Conservation (phyloP, 2,329 filamentous ascomycete genomes). For the Alternaria conjuncta region DNA sequence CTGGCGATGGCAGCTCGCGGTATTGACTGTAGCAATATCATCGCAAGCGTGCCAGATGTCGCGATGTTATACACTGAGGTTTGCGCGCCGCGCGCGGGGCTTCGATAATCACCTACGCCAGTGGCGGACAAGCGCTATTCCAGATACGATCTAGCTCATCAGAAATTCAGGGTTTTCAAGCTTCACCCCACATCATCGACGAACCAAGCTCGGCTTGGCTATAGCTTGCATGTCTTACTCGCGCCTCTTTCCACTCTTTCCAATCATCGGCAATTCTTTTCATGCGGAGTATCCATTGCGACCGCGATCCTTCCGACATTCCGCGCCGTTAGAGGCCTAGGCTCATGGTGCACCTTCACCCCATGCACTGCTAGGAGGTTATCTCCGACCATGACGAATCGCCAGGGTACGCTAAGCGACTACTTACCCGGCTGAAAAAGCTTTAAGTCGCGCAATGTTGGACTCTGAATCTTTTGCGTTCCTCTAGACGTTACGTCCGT, state of each 20-base stretch:
- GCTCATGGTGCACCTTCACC: not conserved
- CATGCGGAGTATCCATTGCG: not conserved
- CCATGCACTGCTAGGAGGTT: slow-evolving; percentile 4
- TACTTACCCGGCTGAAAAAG: slow-evolving; percentile 7
- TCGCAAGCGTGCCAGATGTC: not conserved
- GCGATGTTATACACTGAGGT: not conserved
- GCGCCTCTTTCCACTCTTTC: not conserved
- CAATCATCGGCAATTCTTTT: not conserved
- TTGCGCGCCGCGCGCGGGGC: not conserved
- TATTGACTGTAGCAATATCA: not conserved
- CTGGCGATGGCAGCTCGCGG: not conserved
- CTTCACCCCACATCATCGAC: slow-evolving; percentile 3
- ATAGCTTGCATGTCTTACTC: slow-evolving; percentile 10
- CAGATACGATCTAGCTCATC: not conserved
- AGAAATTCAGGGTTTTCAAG: slow-evolving; percentile 8
- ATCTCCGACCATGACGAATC: slow-evolving; percentile 16
- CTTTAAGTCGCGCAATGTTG: not conserved
- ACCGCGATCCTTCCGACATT: slow-evolving; percentile 2
- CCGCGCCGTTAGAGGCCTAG: slow-evolving; percentile 3
- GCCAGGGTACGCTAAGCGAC: slow-evolving; percentile 13
- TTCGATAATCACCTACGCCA: not conserved
- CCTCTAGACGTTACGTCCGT: not conserved
- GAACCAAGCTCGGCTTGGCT: slow-evolving; percentile 11
- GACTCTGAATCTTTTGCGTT: not conserved
- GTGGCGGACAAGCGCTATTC: not conserved